Conservation (phyloP, 2,329 filamentous ascomycete genomes). For the Fusarium goolgardi region DNA sequence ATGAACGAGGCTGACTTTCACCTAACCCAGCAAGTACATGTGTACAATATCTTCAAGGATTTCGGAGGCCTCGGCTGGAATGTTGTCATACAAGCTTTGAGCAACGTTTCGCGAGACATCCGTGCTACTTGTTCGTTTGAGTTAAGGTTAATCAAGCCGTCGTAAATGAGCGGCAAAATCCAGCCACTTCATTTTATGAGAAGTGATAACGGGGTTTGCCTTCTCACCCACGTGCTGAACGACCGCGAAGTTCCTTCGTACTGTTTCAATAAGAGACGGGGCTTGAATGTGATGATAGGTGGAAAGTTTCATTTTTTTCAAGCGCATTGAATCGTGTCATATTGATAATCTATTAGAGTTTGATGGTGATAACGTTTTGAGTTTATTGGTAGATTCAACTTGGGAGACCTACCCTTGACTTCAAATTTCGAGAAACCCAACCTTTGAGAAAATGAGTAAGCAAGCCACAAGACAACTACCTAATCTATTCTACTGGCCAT, state of each 20-base stretch:
- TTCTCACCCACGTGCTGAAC: not conserved
- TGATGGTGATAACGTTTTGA: too few relatives aligned
- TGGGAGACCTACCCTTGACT: too few relatives aligned
- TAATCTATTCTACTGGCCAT: too few relatives aligned
- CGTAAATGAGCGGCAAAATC: not conserved
- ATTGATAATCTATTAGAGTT: too few relatives aligned
- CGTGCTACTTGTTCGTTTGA: not conserved
- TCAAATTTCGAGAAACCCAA: too few relatives aligned
- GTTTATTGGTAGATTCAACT: too few relatives aligned
- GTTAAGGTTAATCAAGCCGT: not conserved
- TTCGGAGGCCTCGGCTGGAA: not conserved
- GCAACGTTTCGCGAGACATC: not conserved
- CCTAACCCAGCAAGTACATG: not conserved
- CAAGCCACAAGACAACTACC: too few relatives aligned
- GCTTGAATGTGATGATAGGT: not conserved
- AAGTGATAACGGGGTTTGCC: not conserved
- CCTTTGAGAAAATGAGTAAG: too few relatives aligned
- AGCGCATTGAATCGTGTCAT: not conserved
- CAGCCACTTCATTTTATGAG: not conserved
- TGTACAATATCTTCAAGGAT: not conserved
- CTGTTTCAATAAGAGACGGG: not conserved
- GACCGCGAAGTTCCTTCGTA: too few relatives aligned
- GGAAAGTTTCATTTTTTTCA: not conserved
- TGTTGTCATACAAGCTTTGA: not conserved
- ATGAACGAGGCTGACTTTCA: not conserved